Evolutionary conservation across 495 filamentous ascomycete species (phyloP), one percentile per base, ranked within the genome.

Genomic region (Cercophora newfieldiana): DNA sequence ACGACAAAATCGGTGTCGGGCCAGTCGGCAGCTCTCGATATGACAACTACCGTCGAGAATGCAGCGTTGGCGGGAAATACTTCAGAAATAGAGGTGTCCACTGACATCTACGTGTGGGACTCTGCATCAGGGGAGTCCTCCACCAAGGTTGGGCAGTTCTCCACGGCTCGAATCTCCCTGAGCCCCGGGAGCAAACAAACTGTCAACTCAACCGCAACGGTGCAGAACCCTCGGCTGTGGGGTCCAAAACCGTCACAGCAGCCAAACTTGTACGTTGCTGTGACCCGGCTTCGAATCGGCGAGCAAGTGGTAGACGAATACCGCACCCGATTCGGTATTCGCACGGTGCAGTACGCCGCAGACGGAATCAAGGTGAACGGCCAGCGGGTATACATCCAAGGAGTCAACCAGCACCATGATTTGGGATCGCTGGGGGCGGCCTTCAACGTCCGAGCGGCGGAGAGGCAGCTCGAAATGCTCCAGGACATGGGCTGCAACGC

Each of bases 401-500:
- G 82, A 0, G 74, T 72, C 1, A 77, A 75, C 65, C 77, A 83
- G 37, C 82, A 85, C 68, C 79, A 82, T 61, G 81, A 85, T 63
- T 73, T 76, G 0, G 82, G 81, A 7, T 75, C 79, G 0, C 63
- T 85, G 1, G 81, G 81, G 0, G 59, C 79, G 1, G 82, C 79
- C 29, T 83, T 82, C 70, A 74, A 82, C 65, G 50, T 71, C 6
- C 70, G 77, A 12, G 82, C 82, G 0, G 75, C 76, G 4, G 72
- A 80, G 69, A 72, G 82, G 0, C 82, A 85, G 54, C 68, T 81
- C 4, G 61, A 79, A 61, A 75, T 79, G 49, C 69, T 85, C 1
- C 78, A 78, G 29, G 80, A 82, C 26, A 76, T 83, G 78, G 81
- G 81, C 28, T 62, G 58, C 69, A 83, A 85, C 66, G 77, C 78